These are phyloP conservation scores for Oryza meyeriana DNA, from an alignment of 176 grass and related monocot genomes.

Conservation along the genomic window DNA sequence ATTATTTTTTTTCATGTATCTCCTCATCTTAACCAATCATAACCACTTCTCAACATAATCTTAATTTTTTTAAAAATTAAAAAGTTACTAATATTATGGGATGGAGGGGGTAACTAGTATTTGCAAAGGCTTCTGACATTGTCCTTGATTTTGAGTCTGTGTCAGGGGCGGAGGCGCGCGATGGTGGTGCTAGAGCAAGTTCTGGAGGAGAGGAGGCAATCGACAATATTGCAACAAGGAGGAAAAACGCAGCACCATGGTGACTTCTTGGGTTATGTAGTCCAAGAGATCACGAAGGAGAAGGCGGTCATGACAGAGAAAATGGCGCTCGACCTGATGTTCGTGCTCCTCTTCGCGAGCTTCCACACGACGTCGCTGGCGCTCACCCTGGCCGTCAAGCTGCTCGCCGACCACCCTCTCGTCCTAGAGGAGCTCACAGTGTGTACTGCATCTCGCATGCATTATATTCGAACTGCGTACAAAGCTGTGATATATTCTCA, in stretches of 20 bases:
- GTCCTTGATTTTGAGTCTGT: neutral
- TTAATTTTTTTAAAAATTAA: no score
- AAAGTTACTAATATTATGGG: no score
- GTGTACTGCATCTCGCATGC: neutral
- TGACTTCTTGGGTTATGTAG: slow-evolving; percentile 44
- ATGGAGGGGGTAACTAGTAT: no score
- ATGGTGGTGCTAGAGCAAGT: slow-evolving; percentile 57
- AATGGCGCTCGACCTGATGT: slow-evolving; percentile 56
- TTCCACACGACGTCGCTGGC: slow-evolving; percentile 63
- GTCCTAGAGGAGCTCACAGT: slow-evolving; percentile 53
- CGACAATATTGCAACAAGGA: neutral
- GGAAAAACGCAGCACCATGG: neutral
- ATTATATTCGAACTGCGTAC: neutral
- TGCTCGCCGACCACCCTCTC: slow-evolving; percentile 40
- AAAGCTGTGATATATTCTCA: neutral
- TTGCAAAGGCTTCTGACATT: neutral
- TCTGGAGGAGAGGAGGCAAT: slow-evolving; percentile 49
- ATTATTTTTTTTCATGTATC: no score
- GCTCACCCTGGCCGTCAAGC: slow-evolving; percentile 52
- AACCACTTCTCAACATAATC: no score
- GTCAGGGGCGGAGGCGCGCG: slow-evolving; percentile 57
- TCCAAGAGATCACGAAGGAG: slow-evolving; percentile 47
- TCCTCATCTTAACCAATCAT: no score
- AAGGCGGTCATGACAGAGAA: slow-evolving; percentile 38
- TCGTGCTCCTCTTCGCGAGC: slow-evolving; percentile 62